Evolutionary conservation across 495 filamentous ascomycete species (phyloP).

Genomic region (Halenospora varia): DNA sequence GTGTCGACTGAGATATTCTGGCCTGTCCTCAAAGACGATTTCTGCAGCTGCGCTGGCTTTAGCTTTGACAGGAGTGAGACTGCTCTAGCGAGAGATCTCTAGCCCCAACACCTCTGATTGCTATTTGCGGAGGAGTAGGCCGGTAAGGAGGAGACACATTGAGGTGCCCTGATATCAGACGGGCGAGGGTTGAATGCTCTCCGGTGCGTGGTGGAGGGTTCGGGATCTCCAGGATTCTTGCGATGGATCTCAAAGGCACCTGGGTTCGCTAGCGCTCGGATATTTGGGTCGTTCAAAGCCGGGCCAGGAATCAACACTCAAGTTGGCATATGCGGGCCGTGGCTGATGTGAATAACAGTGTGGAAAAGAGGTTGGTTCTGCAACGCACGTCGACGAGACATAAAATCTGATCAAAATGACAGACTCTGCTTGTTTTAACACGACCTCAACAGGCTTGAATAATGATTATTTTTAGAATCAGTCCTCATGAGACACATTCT

Average conservation of each 20-base stretch:
- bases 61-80: constrained; percentile 4
- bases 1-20: constrained; percentile 12
- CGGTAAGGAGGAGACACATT: constrained; percentile 14
- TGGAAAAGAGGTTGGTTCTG: neutral
- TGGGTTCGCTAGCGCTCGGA: constrained; percentile 3
- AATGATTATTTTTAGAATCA: neutral
- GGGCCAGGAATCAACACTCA: neutral
- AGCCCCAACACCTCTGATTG: neutral
- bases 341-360: neutral
- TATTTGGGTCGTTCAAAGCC: neutral
- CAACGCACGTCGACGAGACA: neutral
- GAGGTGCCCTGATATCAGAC: constrained; percentile 2
- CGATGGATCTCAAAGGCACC: constrained; percentile 18
- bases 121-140: constrained; percentile 10
- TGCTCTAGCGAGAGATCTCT: constrained; percentile 8
- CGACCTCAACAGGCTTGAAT: neutral
- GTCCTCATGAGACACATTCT: neutral
- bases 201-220: constrained; percentile 7
- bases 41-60: neutral
- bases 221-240: constrained; percentile 17
- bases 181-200: constrained; percentile 14
- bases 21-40: constrained; percentile 1
- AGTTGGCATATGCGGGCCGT: neutral
- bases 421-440: neutral
- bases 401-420: neutral